Evolutionary conservation across 106 monocot species (phyloP).

Genomic region (Apostasia ramifera): DNA sequence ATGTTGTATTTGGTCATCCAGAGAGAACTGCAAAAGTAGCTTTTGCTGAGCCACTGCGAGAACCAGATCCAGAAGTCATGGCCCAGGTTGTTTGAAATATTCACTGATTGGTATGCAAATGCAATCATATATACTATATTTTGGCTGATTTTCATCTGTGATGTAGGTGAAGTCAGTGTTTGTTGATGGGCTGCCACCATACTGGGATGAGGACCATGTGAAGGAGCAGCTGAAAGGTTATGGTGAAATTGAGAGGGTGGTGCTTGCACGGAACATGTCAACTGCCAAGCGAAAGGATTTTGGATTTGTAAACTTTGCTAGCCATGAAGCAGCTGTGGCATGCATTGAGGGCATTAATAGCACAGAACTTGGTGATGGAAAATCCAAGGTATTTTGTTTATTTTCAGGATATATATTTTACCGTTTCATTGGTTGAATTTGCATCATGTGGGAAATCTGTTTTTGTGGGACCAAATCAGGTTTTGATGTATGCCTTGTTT

Average conservation of each 20-base stretch:
- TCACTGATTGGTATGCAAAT: background rate
- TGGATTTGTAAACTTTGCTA: conserved; percentile 74
- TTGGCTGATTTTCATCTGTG: background rate
- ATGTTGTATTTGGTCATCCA: conserved; percentile 63
- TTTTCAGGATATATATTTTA: background rate
- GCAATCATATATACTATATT: background rate
- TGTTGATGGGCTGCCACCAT: conserved; percentile 67
- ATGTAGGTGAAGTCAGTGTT: conserved; percentile 66
- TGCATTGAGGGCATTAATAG: conserved; percentile 52
- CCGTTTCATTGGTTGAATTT: too few species aligned
- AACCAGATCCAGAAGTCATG: conserved; percentile 75
- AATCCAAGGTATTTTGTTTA: conserved; percentile 34
- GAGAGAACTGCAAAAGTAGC: conserved; percentile 70
- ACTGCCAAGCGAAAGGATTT: conserved; percentile 65
- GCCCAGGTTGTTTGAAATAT: conserved; percentile 26
- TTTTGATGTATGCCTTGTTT: too few species aligned
- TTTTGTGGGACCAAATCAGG: too few species aligned
- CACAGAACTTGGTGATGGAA: conserved; percentile 56
- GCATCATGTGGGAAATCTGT: too few species aligned
- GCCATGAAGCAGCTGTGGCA: conserved; percentile 54
- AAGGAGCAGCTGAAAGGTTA: conserved; percentile 58
- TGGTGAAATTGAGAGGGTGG: conserved; percentile 67
- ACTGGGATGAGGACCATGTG: conserved; percentile 72
- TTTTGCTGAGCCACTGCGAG: conserved; percentile 65
- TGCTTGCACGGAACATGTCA: conserved; percentile 63